Conservation (phyloP, 257 asterid species). For the Nicotiana noctiflora region DNA sequence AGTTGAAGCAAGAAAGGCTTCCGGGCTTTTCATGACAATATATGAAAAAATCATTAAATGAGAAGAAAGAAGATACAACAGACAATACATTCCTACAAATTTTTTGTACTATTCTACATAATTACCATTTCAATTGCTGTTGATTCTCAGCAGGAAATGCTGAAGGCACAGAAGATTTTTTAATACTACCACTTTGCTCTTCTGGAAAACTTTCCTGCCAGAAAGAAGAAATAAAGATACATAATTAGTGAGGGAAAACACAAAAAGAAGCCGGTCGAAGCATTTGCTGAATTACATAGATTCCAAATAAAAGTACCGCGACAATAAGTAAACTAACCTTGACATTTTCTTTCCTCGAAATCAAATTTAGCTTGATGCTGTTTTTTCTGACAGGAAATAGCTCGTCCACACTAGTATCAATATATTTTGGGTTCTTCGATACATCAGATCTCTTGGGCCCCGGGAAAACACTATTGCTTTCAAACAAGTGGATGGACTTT, state of each 20-base stretch:
- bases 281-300: not conserved
- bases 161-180: slow-evolving; percentile 25
- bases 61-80: not conserved
- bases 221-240: slow-evolving; percentile 4
- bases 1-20: slow-evolving; percentile 28
- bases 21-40: slow-evolving; percentile 25
- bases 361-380: slow-evolving; percentile 42
- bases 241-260: not conserved
- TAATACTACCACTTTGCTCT: slow-evolving; percentile 23
- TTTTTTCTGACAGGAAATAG: slow-evolving; percentile 60
- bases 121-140: slow-evolving; percentile 37
- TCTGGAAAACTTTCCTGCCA: slow-evolving; percentile 44
- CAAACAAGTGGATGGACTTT: slow-evolving; percentile 7
- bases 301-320: not conserved
- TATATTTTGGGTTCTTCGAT: slow-evolving; percentile 42
- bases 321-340: slow-evolving; percentile 37
- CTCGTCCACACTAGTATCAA: slow-evolving; percentile 52
- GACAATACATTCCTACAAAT: not conserved
- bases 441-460: slow-evolving; percentile 42
- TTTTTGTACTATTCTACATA: not conserved
- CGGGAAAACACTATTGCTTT: slow-evolving; percentile 43
- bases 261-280: not conserved
- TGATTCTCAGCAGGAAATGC: slow-evolving; percentile 30
- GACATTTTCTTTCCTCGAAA: slow-evolving; percentile 38
- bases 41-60: not conserved